A percentile compares a stretch with the other conserved stretches of the same genome.
phyloP scores from a whole-genome alignment of 805 yeast genomes.

The Blastobotrys chiropterorum region DNA sequence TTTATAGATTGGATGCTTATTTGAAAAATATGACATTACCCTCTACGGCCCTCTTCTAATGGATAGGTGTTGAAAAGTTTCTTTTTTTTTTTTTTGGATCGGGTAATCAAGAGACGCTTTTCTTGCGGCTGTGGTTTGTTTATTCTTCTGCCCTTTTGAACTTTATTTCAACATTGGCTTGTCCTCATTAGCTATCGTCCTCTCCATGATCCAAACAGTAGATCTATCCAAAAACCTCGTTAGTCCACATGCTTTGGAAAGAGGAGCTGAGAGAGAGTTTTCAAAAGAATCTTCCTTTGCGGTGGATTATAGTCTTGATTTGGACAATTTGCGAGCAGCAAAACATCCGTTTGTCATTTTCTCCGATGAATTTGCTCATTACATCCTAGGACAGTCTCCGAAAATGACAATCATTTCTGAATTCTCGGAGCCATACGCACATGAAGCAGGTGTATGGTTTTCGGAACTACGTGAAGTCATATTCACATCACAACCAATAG shows the following conservation, averaged over 20 bases:
- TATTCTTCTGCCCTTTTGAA: not conserved
- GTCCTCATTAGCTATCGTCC: too few species aligned
- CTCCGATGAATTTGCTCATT: conserved; percentile 13
- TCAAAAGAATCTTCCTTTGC: not conserved
- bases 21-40: too few species aligned
- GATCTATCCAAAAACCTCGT: not conserved
- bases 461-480: conserved; percentile 22
- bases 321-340: not conserved
- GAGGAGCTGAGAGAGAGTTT: not conserved
- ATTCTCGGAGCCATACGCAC: conserved; percentile 20
- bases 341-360: conserved; percentile 17
- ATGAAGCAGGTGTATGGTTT: conserved; percentile 28
- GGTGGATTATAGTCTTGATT: not conserved
- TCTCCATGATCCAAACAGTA: not conserved
- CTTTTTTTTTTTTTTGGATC: not conserved
- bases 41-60: too few species aligned
- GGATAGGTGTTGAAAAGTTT: too few species aligned
- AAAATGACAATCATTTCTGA: conserved; percentile 9
- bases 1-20: not conserved
- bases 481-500: conserved; percentile 26
- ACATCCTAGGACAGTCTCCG: conserved; percentile 19
- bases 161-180: too few species aligned
- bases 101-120: too few species aligned
- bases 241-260: too few species aligned
- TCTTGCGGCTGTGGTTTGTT: not conserved